Conservation (phyloP, 257 asterid species). For the Solanum gandarillasii region DNA sequence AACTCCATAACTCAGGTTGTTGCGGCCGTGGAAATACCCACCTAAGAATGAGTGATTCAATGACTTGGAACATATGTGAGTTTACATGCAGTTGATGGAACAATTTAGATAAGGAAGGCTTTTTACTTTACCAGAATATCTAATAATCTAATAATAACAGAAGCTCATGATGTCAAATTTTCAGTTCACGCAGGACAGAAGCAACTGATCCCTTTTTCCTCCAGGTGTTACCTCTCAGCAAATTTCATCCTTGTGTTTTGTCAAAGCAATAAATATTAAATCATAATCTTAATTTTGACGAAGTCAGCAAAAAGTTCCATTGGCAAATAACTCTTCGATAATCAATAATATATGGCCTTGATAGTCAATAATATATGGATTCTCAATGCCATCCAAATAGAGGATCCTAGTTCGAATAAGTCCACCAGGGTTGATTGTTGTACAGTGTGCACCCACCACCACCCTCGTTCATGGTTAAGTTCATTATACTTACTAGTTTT, state of each 20-base stretch:
- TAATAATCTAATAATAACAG: not conserved
- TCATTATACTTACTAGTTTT: not conserved
- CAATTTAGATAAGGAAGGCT: not conserved
- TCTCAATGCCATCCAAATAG: not conserved
- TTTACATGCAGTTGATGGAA: not conserved
- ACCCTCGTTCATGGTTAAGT: not conserved
- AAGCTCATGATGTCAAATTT: not conserved
- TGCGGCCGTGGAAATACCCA: conserved; percentile 81
- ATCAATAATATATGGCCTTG: not conserved
- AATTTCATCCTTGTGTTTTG: not conserved
- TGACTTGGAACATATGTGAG: not conserved
- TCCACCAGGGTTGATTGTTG: not conserved
- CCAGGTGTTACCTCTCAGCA: not conserved
- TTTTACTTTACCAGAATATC: not conserved
- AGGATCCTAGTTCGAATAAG: not conserved
- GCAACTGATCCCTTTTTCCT: not conserved
- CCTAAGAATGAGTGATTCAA: conserved; percentile 34
- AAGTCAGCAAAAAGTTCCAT: not conserved
- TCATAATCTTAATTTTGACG: not conserved
- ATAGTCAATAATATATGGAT: not conserved
- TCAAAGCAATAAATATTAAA: not conserved
- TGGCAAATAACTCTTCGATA: not conserved
- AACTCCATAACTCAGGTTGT: conserved; percentile 65
- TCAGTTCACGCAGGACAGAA: not conserved
- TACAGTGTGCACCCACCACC: not conserved